These are phyloP conservation scores for Eucalyptus regnans DNA, from an alignment of 345 rosid species.

Conservation along the genomic window DNA sequence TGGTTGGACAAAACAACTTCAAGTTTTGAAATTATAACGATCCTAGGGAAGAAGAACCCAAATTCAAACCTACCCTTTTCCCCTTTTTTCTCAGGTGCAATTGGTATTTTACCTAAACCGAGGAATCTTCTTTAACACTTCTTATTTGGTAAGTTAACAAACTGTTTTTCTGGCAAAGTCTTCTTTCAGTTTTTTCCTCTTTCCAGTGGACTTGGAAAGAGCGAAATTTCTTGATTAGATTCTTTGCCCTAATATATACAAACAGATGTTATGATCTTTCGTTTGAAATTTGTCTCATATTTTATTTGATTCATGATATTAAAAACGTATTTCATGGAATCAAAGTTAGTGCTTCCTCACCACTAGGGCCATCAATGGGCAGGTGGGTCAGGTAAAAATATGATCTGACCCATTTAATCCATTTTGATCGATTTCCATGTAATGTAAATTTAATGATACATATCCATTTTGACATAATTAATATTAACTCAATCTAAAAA, in stretches of 20 bases:
- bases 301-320: background rate
- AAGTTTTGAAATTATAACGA: background rate
- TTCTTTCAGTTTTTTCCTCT: background rate
- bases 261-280: background rate
- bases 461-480: background rate
- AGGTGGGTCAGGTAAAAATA: rapidly evolving
- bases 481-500: background rate
- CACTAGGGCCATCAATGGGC: background rate
- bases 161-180: background rate
- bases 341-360: background rate
- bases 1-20: background rate
- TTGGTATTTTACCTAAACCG: background rate
- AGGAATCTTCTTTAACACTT: background rate
- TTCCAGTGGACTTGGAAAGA: background rate
- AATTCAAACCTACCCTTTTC: background rate
- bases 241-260: background rate
- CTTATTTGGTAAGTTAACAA: background rate
- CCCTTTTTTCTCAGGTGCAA: background rate
- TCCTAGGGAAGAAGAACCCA: background rate
- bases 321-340: background rate
- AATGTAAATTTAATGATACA: no score
- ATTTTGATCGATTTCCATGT: no score
- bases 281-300: background rate
- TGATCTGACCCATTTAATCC: background rate
- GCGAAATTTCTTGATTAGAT: background rate